A percentile compares a stretch with the other conserved stretches of the same genome.
These are phyloP conservation scores for Penicillium nucicola DNA, from an alignment of 495 filamentous ascomycete genomes.

Conservation along the genomic window DNA sequence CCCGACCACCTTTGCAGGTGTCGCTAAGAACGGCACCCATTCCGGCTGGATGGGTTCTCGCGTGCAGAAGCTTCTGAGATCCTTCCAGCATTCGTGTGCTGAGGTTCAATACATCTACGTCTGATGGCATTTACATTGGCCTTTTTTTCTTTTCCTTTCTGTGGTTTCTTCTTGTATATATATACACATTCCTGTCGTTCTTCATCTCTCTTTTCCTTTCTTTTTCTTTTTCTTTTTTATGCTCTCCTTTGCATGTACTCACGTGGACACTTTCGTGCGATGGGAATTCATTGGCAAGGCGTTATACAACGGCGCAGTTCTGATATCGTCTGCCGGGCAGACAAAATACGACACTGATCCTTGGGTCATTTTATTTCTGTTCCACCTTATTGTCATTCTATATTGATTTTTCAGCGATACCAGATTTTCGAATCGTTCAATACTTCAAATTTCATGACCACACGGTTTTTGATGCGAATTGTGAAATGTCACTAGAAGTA, in stretches of 20 bases:
- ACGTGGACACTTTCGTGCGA: neutral
- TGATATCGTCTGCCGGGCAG: conserved; percentile 14
- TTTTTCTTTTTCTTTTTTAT: conserved; percentile 7
- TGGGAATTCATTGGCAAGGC: conserved; percentile 15
- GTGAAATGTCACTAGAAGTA: too few relatives aligned
- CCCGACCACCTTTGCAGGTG: conserved; percentile 27
- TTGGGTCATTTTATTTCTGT: neutral
- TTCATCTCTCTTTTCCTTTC: conserved; percentile 13
- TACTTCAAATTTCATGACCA: neutral
- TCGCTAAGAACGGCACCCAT: conserved; percentile 17
- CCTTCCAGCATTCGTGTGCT: conserved; percentile 25
- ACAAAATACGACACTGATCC: conserved; percentile 1
- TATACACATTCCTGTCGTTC: conserved; percentile 5
- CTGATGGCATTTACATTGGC: conserved; percentile 3
- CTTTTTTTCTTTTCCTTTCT: conserved; percentile 1
- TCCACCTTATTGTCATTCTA: neutral
- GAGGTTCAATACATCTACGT: conserved; percentile 26
- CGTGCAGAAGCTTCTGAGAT: conserved; percentile 22
- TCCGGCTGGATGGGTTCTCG: conserved; percentile 33
- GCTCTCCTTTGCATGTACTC: neutral
- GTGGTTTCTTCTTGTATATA: neutral
- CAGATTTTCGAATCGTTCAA: neutral
- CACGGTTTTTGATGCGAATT: too few relatives aligned
- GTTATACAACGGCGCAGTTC: conserved; percentile 11
- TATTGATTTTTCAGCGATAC: neutral